Evolutionary conservation across 176 grass and related monocot species (phyloP).

Genomic region (Microstegium vimineum): DNA sequence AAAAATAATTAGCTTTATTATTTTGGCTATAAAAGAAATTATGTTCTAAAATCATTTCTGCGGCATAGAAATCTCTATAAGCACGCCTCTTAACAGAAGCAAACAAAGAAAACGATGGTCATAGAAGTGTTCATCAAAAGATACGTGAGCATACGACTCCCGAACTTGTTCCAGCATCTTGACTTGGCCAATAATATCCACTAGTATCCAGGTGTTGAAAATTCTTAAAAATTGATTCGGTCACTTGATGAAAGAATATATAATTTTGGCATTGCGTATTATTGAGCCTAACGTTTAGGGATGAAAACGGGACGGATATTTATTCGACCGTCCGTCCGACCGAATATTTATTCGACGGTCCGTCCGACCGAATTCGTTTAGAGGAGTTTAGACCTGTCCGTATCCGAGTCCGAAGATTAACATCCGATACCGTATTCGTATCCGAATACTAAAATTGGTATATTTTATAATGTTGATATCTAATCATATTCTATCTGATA

Average conservation of each 20-base stretch:
- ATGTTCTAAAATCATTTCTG: not conserved
- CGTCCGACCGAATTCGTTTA: no score
- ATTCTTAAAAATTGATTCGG: not conserved
- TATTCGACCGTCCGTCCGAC: no score
- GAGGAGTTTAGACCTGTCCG: no score
- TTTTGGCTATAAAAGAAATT: no score
- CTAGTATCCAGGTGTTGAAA: not conserved
- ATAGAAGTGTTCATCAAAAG: not conserved
- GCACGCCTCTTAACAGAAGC: not conserved
- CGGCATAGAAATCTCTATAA: not conserved
- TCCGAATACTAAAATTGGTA: no score
- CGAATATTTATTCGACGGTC: no score
- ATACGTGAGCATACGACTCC: not conserved
- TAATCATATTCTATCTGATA: no score
- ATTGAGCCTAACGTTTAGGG: not conserved
- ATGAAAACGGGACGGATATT: no score
- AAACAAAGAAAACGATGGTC: not conserved
- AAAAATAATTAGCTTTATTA: no score
- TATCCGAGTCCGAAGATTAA: no score
- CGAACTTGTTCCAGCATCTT: not conserved
- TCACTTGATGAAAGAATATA: not conserved
- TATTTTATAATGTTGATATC: no score
- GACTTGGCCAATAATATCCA: not conserved
- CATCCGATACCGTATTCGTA: no score
- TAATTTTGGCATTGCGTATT: not conserved